phyloP scores from a whole-genome alignment of 1,284 basidiomycete species.

The Lentinula novae-zelandiae region DNA sequence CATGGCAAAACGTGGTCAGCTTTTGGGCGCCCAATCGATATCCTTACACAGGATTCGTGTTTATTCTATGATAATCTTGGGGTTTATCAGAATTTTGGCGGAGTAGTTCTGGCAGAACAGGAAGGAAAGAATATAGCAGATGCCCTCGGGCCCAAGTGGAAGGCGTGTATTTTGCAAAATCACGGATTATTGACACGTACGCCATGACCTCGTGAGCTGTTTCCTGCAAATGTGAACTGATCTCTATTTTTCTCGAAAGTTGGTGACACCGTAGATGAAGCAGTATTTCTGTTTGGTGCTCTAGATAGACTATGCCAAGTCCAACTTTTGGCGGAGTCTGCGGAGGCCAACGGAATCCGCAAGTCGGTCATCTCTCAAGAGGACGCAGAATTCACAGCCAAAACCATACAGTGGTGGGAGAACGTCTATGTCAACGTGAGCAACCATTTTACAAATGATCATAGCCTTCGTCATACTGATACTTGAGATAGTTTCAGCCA shows the following conservation, averaged over 20 bases:
- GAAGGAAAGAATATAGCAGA: conserved; percentile 56
- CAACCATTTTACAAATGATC: background rate
- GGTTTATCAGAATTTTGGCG: conserved; percentile 47
- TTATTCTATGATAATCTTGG: conserved; percentile 39
- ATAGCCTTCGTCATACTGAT: background rate
- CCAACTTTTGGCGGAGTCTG: conserved; percentile 45
- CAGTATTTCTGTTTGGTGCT: conserved; percentile 29
- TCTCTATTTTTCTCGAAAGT: background rate
- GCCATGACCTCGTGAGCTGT: background rate
- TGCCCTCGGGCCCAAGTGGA: conserved; percentile 41
- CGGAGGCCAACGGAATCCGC: conserved; percentile 32
- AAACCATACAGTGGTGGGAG: conserved; percentile 22
- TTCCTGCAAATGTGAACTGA: background rate
- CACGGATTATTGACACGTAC: conserved; percentile 55
- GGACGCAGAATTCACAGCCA: conserved; percentile 23
- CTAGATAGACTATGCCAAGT: conserved; percentile 41
- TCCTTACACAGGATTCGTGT: conserved; percentile 48
- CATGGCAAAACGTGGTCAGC: conserved; percentile 60
- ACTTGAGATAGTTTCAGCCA: conserved; percentile 22
- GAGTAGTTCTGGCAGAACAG: conserved; percentile 55
- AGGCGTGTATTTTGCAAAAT: conserved; percentile 43
- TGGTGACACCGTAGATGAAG: conserved; percentile 26
- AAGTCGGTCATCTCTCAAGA: conserved; percentile 25
- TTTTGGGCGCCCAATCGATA: conserved; percentile 53
- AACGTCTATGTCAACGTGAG: conserved; percentile 22